A percentile compares a stretch with the other conserved stretches of the same genome.
These are phyloP conservation scores for Fusarium sp. DNA, from an alignment of 2,329 filamentous ascomycete genomes.

Conservation along the genomic window DNA sequence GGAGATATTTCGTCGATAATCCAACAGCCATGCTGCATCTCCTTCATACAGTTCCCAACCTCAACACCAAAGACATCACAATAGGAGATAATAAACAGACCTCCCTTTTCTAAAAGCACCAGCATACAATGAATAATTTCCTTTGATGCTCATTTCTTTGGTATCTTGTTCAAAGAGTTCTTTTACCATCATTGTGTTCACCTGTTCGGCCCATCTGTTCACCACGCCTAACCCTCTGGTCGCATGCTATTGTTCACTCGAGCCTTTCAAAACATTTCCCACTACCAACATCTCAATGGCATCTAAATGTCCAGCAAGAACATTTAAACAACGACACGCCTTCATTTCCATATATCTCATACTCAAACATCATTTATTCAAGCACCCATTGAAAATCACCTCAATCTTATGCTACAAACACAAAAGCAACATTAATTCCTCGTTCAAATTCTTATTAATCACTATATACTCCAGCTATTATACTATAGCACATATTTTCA, in stretches of 20 bases:
- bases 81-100: neutral
- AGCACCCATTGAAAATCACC: no score
- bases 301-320: neutral
- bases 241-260: neutral
- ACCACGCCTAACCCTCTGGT: neutral
- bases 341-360: neutral
- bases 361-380: neutral
- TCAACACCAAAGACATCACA: no score
- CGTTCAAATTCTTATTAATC: neutral
- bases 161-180: no score
- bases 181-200: neutral
- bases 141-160: accelerated
- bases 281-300: neutral
- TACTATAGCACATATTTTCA: neutral
- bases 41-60: neutral
- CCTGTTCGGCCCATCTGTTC: neutral
- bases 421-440: neutral
- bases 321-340: neutral
- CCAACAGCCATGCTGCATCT: neutral
- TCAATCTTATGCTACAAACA: neutral
- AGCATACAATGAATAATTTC: accelerated
- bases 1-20: neutral
- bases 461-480: neutral
- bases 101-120: neutral
- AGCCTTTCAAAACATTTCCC: neutral